phyloP scores from a whole-genome alignment of 768 basidiomycete genomes.

The Auricularia sp. region DNA sequence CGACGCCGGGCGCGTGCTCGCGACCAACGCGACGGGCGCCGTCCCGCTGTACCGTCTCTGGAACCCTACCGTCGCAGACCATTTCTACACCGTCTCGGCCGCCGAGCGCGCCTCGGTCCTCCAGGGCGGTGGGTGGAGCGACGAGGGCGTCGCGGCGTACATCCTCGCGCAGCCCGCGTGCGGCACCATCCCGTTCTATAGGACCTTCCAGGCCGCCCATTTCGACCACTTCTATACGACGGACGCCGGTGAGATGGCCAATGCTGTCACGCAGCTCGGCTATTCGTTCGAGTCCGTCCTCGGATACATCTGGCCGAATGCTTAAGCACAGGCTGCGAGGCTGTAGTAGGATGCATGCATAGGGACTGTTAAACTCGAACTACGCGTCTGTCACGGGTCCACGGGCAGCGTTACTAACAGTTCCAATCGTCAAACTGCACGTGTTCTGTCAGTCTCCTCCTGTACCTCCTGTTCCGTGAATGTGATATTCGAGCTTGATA shows the following conservation, averaged over 20 bases:
- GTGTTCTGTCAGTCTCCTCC: too few relatives aligned
- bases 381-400: too few relatives aligned
- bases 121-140: neutral
- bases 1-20: conserved; percentile 3
- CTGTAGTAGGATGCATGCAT: too few relatives aligned
- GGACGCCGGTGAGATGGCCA: conserved; percentile 4
- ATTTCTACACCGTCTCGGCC: neutral
- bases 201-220: conserved; percentile 1
- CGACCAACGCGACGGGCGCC: neutral
- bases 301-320: too few relatives aligned
- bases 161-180: neutral
- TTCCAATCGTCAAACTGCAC: too few relatives aligned
- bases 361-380: too few relatives aligned
- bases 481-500: too few relatives aligned
- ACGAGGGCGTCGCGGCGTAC: neutral
- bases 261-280: conserved; percentile 7
- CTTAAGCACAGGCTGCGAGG: too few relatives aligned
- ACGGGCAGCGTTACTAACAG: too few relatives aligned
- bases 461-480: too few relatives aligned
- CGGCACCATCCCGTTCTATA: conserved; percentile 7
- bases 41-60: conserved; percentile 1
- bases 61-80: neutral
- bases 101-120: neutral
- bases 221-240: conserved; percentile 13
- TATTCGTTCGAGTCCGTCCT: neutral